A percentile compares a stretch with the other conserved stretches of the same genome.
These are phyloP conservation scores for Aureoboletus auriporus DNA, from an alignment of 768 basidiomycete species.

Conservation along the genomic window DNA sequence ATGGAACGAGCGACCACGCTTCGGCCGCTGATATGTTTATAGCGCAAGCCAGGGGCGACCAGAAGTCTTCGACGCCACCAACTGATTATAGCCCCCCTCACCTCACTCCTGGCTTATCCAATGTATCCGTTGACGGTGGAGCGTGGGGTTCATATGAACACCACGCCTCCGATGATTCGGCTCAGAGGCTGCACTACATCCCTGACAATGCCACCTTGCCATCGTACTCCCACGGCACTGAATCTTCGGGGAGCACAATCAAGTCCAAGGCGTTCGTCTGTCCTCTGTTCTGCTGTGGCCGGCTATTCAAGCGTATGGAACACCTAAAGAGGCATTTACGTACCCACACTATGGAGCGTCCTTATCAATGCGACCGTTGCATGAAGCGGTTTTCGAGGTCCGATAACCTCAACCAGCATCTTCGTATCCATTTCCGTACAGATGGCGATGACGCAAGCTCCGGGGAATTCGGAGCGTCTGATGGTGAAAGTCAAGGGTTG, in stretches of 20 bases:
- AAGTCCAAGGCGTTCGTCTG: slow-evolving; percentile 72
- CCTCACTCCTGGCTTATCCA: slow-evolving; percentile 19
- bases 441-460: slow-evolving; percentile 27
- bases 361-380: slow-evolving; percentile 72
- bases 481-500: slow-evolving; percentile 32
- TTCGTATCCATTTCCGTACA: slow-evolving; percentile 62
- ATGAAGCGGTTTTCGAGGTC: slow-evolving; percentile 81
- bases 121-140: slow-evolving; percentile 20
- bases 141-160: slow-evolving; percentile 16
- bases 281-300: slow-evolving; percentile 78
- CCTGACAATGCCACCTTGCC: slow-evolving; percentile 12
- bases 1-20: slow-evolving; percentile 30
- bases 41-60: slow-evolving; percentile 57
- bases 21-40: slow-evolving; percentile 67
- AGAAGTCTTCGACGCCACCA: slow-evolving; percentile 27
- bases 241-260: slow-evolving; percentile 26
- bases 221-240: slow-evolving; percentile 18
- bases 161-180: slow-evolving; percentile 13
- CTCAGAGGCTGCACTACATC: slow-evolving; percentile 17
- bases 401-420: slow-evolving; percentile 86
- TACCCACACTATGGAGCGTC: slow-evolving; percentile 87
- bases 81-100: slow-evolving; percentile 14
- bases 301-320: slow-evolving; percentile 89
- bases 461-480: slow-evolving; percentile 25
- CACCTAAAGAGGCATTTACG: slow-evolving; percentile 85